Conservation (phyloP, 1,139 yeast genomes). For the Blastobotrys buckinghamii region DNA sequence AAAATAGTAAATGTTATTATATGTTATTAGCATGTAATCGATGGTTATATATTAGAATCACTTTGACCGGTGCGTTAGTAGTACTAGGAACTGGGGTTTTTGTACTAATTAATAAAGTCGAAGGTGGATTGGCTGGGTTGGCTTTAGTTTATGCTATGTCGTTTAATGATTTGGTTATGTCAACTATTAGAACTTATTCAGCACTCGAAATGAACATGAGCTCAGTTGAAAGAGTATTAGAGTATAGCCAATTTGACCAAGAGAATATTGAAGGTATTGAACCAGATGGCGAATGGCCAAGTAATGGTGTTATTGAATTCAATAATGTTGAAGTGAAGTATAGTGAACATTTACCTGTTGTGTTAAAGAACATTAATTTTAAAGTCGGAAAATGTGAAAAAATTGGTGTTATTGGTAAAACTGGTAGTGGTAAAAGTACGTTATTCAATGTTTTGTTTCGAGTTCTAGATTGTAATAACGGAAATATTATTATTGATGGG, state of each 20-base stretch:
- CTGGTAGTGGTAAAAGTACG: conserved; percentile 74
- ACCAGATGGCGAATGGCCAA: conserved; percentile 64
- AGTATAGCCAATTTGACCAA: conserved; percentile 58
- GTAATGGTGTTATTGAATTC: conserved; percentile 50
- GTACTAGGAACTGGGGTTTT: conserved; percentile 82
- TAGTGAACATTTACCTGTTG: conserved; percentile 67
- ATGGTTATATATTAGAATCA: conserved; percentile 90
- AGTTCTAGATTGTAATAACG: conserved; percentile 36
- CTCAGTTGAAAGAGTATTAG: conserved; percentile 66
- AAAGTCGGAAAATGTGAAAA: conserved; percentile 46
- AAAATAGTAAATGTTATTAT: conserved; percentile 83
- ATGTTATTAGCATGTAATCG: conserved; percentile 93
- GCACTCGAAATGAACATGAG: conserved; percentile 74
- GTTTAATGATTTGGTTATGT: conserved; percentile 84
- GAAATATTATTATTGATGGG: conserved; percentile 48
- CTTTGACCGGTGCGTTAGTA: conserved; percentile 80
- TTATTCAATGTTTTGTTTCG: conserved; percentile 60
- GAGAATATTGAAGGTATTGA: not conserved
- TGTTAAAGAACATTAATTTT: conserved; percentile 49
- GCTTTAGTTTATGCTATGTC: conserved; percentile 89
- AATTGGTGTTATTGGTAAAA: conserved; percentile 69
- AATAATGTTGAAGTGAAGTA: conserved; percentile 56
- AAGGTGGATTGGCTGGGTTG: conserved; percentile 90
- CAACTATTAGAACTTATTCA: conserved; percentile 75
- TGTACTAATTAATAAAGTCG: conserved; percentile 58